Conservation (phyloP, 2,329 filamentous ascomycete species). For the Penicillium oxalicum region DNA sequence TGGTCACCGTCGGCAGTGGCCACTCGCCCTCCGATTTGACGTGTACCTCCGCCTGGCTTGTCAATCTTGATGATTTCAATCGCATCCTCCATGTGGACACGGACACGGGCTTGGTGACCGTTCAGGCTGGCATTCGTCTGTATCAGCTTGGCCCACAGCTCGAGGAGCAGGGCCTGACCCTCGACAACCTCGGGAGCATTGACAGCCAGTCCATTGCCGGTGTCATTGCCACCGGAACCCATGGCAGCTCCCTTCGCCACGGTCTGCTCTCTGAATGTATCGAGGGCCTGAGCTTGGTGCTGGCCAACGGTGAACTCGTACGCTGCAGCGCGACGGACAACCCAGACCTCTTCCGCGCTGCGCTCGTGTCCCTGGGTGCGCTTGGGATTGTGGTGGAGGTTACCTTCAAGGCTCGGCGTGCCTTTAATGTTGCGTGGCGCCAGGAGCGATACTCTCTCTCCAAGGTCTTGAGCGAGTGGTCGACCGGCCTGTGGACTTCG, state of each 20-base stretch:
- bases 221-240: constrained; percentile 86
- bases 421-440: constrained; percentile 79
- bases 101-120: constrained; percentile 61
- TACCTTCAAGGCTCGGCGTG: constrained; percentile 71
- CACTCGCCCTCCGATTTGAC: constrained; percentile 91
- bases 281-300: constrained; percentile 67
- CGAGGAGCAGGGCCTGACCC: constrained; percentile 68
- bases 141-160: constrained; percentile 67
- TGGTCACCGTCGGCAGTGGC: constrained; percentile 81
- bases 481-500: constrained; percentile 68
- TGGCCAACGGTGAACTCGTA: constrained; percentile 70
- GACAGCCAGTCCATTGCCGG: constrained; percentile 90
- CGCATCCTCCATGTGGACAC: constrained; percentile 64
- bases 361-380: constrained; percentile 79
- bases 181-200: constrained; percentile 92
- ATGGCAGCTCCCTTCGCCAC: constrained; percentile 79
- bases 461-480: constrained; percentile 66
- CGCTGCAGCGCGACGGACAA: constrained; percentile 63
- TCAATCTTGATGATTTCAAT: constrained; percentile 83
- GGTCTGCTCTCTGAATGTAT: constrained; percentile 79
- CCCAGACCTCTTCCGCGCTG: constrained; percentile 77
- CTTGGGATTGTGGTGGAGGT: constrained; percentile 88
- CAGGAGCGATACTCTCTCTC: constrained; percentile 70
- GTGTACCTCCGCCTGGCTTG: constrained; percentile 87
- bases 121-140: constrained; percentile 85